These are phyloP conservation scores for Mytilinidion resinicola DNA, from an alignment of 495 filamentous ascomycete species.

Conservation along the genomic window DNA sequence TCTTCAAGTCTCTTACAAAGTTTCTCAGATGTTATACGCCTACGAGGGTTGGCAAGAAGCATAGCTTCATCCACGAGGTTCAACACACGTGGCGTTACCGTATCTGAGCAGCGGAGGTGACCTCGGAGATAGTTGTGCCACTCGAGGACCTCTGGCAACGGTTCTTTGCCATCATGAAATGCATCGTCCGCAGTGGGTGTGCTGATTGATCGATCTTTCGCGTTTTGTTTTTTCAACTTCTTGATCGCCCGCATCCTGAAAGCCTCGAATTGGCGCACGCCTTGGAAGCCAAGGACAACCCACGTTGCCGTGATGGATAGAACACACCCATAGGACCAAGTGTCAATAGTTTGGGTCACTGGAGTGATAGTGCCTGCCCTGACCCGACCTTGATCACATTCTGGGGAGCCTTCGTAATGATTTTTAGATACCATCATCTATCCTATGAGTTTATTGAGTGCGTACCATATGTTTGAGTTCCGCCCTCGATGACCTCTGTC, in stretches of 20 bases:
- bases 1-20: neutral
- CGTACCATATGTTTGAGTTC: constrained; percentile 34
- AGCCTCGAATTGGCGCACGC: constrained; percentile 26
- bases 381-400: constrained; percentile 7
- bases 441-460: too few relatives aligned
- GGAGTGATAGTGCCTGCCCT: constrained; percentile 11
- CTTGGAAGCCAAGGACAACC: constrained; percentile 33
- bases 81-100: constrained; percentile 4
- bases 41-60: neutral
- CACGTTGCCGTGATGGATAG: constrained; percentile 40
- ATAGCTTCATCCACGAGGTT: constrained; percentile 5
- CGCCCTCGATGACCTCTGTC: constrained; percentile 22
- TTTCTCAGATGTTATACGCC: neutral
- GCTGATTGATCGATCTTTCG: too few relatives aligned
- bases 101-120: neutral
- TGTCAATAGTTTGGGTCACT: constrained; percentile 37
- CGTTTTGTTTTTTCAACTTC: too few relatives aligned
- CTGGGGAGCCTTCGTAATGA: constrained; percentile 24
- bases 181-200: constrained; percentile 12
- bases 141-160: constrained; percentile 1
- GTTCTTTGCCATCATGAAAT: constrained; percentile 27
- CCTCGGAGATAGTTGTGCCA: constrained; percentile 10
- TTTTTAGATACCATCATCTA: too few relatives aligned
- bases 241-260: constrained; percentile 21
- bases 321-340: constrained; percentile 41